Conservation (phyloP, 352 stramenopile species). For the Pythium plurisporium region DNA sequence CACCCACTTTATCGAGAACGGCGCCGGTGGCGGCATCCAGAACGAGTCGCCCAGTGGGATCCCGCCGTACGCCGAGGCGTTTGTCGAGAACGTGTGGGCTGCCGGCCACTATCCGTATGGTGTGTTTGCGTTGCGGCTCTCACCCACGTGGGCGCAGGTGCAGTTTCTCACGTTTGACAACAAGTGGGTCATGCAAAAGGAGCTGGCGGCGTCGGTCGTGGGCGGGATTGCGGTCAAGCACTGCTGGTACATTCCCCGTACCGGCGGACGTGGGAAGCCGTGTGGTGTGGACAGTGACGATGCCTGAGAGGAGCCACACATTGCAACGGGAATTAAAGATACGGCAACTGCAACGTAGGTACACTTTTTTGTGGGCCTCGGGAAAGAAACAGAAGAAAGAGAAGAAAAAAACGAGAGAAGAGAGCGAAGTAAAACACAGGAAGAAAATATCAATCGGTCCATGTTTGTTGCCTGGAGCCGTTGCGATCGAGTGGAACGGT, state of each 20-base stretch:
- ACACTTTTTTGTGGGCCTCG: neutral
- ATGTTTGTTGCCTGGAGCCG: too few species aligned
- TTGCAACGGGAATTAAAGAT: neutral
- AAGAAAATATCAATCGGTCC: too few species aligned
- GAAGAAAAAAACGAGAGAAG: neutral
- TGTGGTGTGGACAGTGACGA: slow-evolving; percentile 7
- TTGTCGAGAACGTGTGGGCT: slow-evolving; percentile 56
- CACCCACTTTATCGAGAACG: slow-evolving; percentile 77
- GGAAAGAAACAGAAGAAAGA: neutral
- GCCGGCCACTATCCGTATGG: slow-evolving; percentile 66
- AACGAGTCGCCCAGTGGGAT: slow-evolving; percentile 76
- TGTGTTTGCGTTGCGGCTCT: slow-evolving; percentile 60
- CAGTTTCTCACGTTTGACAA: slow-evolving; percentile 68
- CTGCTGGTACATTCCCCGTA: slow-evolving; percentile 66
- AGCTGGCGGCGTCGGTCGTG: slow-evolving; percentile 38
- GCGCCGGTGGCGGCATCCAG: slow-evolving; percentile 70
- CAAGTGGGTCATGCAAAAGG: slow-evolving; percentile 54
- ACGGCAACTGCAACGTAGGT: slow-evolving; percentile 18
- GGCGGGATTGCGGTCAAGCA: slow-evolving; percentile 61
- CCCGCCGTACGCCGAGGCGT: slow-evolving; percentile 35
- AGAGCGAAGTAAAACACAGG: slow-evolving; percentile 8
- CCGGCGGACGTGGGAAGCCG: slow-evolving; percentile 28
- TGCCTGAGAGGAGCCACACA: neutral
- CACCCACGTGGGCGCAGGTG: slow-evolving; percentile 60
- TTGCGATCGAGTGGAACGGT: neutral